Evolutionary conservation across 1,139 yeast species (phyloP), one percentile per base, ranked within the genome.

Genomic region (Kazachstania sp.): DNA sequence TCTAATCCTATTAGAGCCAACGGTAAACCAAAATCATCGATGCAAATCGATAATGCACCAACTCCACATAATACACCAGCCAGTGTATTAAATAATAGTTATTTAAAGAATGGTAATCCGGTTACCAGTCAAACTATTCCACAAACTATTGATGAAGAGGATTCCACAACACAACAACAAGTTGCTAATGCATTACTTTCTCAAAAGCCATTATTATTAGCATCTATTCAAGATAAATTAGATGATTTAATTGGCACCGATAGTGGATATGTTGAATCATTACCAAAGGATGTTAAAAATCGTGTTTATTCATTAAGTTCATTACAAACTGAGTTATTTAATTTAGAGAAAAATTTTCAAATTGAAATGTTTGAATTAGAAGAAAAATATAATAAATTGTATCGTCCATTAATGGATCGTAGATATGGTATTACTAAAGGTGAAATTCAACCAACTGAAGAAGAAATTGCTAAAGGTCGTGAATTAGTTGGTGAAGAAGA

Each of bases 51-150:
- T 57, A 81, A 83, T 64, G 98, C 98, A 4, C 98, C 99, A 44
- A 92, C 99, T 2, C 99, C 99, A 12, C 98, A 94, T 66, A 92
- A 92, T 74, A 92, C 99, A 1, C 99, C 99, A 23, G 86, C 97
- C 4, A 83, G 95, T 30, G 86, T 85, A 39, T 47, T 59, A 39
- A 78, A 86, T 42, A 81, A 80, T 52, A 83, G 92, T 44, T 88
- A 80, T 66, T 74, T 85, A 65, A 81, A 76, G 68, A 76, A 75
- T 52, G 78, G 81, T 53, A 78, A 81, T 53, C 95, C 95, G 15
- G 73, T 80, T 9, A 37, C 29, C 6, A 26, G 16, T 4, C 13
- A 40, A n/a, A 31, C 23, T 12, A 32, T 86, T 49, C 80, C 88
- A 41, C 62, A 65, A 30, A 83, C 95, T 44, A 87, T 87, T 64